A percentile compares a stretch with the other conserved stretches of the same genome.
phyloP scores from a whole-genome alignment of 1,284 basidiomycete species.

The Pseudozyma hubeiensis region DNA sequence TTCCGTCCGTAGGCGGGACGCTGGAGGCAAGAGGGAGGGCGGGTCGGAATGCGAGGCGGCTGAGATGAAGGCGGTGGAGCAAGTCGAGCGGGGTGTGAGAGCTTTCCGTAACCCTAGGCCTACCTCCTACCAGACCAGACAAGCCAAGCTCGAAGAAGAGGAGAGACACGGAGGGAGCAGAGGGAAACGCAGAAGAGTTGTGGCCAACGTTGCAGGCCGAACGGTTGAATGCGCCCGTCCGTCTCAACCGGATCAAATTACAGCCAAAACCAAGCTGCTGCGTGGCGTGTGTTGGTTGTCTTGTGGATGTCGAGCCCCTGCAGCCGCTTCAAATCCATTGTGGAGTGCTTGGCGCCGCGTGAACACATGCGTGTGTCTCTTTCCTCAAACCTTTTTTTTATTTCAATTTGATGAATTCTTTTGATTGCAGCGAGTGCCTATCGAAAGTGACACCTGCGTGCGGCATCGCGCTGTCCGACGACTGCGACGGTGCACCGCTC shows the following conservation, averaged over 20 bases:
- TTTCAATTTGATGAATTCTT: not conserved
- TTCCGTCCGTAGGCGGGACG: no score
- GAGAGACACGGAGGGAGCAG: not conserved
- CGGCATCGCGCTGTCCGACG: no score
- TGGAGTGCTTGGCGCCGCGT: not conserved
- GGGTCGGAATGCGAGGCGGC: not conserved
- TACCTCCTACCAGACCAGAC: no score
- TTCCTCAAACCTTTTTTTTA: not conserved
- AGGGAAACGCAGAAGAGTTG: not conserved
- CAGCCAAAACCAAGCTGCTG: no score
- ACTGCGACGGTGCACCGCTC: no score
- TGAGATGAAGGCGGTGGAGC: not conserved
- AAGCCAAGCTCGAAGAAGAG: not conserved
- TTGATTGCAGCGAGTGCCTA: no score
- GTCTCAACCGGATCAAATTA: no score
- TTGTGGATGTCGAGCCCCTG: conserved; percentile 8
- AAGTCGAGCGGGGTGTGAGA: not conserved
- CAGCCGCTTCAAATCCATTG: not conserved
- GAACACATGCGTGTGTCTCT: not conserved
- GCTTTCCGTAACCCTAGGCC: no score
- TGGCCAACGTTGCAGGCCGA: no score
- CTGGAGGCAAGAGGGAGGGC: no score
- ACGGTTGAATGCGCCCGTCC: not conserved
- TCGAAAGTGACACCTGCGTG: no score
- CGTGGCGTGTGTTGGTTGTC: not conserved